phyloP scores from a whole-genome alignment of 805 yeast genomes.

The Lipomyces sp. region DNA sequence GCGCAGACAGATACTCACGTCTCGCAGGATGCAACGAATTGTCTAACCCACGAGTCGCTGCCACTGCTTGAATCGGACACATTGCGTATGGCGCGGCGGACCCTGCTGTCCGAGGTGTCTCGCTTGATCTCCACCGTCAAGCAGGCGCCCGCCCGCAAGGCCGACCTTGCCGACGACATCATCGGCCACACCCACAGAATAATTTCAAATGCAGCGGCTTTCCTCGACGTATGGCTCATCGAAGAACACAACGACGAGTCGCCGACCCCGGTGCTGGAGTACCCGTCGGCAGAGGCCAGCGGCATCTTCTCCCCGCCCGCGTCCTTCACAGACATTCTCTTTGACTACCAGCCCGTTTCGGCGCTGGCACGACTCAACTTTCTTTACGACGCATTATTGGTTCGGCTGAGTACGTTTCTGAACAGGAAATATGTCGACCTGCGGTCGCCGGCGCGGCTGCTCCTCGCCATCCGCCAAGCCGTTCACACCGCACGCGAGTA shows the following conservation, averaged over 20 bases:
- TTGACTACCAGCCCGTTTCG: constrained; percentile 16
- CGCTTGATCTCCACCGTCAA: constrained; percentile 41
- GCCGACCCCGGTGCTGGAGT: not conserved
- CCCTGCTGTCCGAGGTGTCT: constrained; percentile 42
- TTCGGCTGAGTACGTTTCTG: constrained; percentile 38
- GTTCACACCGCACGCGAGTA: constrained; percentile 43
- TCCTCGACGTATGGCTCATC: constrained; percentile 35
- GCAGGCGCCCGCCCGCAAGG: constrained; percentile 35
- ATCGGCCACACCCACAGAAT: constrained; percentile 37
- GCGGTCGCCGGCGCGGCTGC: constrained; percentile 30
- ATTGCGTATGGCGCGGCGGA: constrained; percentile 37
- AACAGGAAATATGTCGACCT: constrained; percentile 31
- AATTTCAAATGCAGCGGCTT: constrained; percentile 36
- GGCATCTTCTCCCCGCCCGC: not conserved
- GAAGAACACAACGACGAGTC: constrained; percentile 15
- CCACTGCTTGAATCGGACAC: constrained; percentile 33
- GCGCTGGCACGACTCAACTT: constrained; percentile 39
- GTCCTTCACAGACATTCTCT: not conserved
- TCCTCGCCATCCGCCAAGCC: constrained; percentile 39
- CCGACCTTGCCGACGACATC: constrained; percentile 36
- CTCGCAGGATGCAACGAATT: constrained; percentile 34
- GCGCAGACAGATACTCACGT: not conserved
- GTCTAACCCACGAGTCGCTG: constrained; percentile 38
- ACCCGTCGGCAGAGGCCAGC: not conserved
- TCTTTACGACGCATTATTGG: constrained; percentile 37